Base-by-base conservation (phyloP, 768 basidiomycete species). In the Pisolithus albus region DNA sequence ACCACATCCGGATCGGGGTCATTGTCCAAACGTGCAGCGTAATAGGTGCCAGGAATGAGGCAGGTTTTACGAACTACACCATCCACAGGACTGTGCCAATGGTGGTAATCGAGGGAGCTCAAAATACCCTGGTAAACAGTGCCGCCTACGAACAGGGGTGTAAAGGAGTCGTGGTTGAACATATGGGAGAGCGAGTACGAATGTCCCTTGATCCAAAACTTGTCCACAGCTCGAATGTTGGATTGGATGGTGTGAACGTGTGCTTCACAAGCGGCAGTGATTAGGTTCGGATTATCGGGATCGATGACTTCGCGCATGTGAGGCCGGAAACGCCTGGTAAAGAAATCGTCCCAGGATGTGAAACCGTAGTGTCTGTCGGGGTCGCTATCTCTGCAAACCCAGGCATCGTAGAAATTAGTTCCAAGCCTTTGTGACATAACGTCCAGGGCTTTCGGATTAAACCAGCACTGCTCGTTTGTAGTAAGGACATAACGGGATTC, bases 171-270 rank as follows among this genome's bases (percentile, higher is more conserved):
- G 43, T 69, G 61, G 48, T 68, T 60, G 18, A 82, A 72, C 68
- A 82, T 78, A 60, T 81, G 71, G 16, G 57, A 28, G 43, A 82
- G 74, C 8, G 80, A 81, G 67, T 83, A 83, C 1, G 75, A 72
- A 53, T 81, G 67, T 6, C 70, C 77, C 59, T 83, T 82, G 63
- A 81, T 59, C 79, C 78, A 83, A 62, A 83, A 81, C 39, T 56
- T 55, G 47, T 79, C 77, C 10, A 60, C 58, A 4, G 54, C 61
- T 13, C 26, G 43, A 13, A 45, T 72, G 52, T 74, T 57, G 34
- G 46, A 19, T 68, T 24, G 24, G 36, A 49, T 40, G 48, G 68
- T 65, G 61, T 76, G 76, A 10, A 77, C 59, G 7, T 60, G 67
- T 23, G 76, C 77, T 59, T 83, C 81, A 68, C 80, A 82, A 7